Conservation (phyloP, 2,329 filamentous ascomycete species). For the Fusarium bulbicola region DNA sequence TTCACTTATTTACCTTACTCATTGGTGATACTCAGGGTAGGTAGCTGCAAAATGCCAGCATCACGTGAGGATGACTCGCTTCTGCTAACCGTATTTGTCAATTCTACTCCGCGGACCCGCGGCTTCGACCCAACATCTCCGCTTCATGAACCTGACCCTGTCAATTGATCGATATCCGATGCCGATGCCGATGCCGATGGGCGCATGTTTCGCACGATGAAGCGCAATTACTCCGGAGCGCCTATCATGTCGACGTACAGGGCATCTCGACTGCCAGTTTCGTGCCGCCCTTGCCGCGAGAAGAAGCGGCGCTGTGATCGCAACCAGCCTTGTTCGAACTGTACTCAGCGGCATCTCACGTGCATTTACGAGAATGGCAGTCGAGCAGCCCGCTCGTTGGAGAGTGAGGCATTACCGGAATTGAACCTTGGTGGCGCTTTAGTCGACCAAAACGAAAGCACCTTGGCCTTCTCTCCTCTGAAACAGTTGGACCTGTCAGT, state of each 20-base stretch:
- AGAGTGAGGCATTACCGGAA: neutral
- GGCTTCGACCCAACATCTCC: neutral
- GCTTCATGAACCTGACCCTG: neutral
- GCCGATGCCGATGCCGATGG: neutral
- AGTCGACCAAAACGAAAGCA: neutral
- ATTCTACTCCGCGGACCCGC: neutral
- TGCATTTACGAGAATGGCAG: neutral
- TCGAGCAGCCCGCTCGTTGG: neutral
- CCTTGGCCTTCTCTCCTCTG: neutral
- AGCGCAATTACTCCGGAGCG: neutral
- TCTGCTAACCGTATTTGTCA: neutral
- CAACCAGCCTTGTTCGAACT: constrained; percentile 5
- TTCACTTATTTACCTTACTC: too few relatives aligned
- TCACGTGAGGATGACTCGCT: neutral
- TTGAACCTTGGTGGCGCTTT: neutral
- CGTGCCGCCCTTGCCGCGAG: neutral
- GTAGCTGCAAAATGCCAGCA: rapidly evolving
- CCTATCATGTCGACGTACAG: neutral
- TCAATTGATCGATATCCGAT: too few relatives aligned
- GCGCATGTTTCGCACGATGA: neutral
- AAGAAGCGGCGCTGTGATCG: constrained; percentile 7
- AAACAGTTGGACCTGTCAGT: neutral
- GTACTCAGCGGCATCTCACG: neutral
- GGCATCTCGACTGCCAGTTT: neutral
- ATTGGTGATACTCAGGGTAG: too few relatives aligned